These are phyloP conservation scores for Lipomyces spencermartinsiae DNA, from an alignment of 805 yeast genomes.

Conservation along the genomic window DNA sequence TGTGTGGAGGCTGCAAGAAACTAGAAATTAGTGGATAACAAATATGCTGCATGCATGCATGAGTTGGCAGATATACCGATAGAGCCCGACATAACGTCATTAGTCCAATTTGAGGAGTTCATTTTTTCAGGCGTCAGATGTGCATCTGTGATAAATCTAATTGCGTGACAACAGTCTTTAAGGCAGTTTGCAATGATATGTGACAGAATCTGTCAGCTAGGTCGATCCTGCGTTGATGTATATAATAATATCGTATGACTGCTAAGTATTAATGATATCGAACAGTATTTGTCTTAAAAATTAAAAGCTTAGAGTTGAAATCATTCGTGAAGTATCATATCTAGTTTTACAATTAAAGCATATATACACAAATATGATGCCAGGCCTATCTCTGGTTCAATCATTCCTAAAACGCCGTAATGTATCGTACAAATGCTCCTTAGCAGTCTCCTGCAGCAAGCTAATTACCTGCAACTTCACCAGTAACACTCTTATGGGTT, in stretches of 20 bases:
- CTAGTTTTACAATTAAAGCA: neutral
- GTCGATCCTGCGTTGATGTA: neutral
- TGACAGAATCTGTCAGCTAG: neutral
- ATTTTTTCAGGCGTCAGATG: neutral
- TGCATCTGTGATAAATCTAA: neutral
- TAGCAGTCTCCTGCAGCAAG: no score
- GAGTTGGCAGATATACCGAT: no score
- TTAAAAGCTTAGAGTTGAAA: no score
- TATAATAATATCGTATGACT: no score
- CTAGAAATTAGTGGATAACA: no score
- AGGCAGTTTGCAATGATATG: no score
- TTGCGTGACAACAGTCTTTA: neutral
- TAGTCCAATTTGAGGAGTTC: neutral
- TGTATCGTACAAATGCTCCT: neutral
- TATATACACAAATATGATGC: neutral
- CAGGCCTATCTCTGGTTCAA: neutral
- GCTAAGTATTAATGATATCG: no score
- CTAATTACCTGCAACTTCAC: neutral
- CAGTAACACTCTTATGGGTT: neutral
- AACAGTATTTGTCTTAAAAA: no score
- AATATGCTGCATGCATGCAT: no score
- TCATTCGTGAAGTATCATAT: no score
- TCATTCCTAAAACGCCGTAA: neutral
- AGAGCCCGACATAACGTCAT: no score
- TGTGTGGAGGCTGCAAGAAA: no score